Conservation (phyloP, 2,329 filamentous ascomycete genomes). For the Neoascochyta sp. region DNA sequence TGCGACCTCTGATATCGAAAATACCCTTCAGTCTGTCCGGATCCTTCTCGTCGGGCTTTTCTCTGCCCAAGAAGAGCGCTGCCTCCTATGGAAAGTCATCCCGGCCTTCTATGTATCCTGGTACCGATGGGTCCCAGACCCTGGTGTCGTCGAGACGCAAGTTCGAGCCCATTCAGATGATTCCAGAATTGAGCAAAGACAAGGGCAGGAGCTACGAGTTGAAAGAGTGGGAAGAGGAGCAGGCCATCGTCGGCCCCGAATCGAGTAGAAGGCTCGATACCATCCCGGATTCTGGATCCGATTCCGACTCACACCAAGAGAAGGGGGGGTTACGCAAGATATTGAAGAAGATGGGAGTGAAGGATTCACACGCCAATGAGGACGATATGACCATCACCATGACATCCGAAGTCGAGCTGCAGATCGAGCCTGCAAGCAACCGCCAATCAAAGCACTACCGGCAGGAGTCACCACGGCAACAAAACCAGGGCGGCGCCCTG, state of each 20-base stretch:
- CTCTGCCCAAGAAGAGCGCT: slow-evolving; percentile 7
- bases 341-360: slow-evolving; percentile 12
- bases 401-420: slow-evolving; percentile 15
- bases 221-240: slow-evolving; percentile 19
- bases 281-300: too few relatives aligned
- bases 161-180: slow-evolving; percentile 10
- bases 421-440: slow-evolving; percentile 10
- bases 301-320: neutral
- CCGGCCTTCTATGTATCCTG: too few relatives aligned
- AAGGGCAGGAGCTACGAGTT: slow-evolving; percentile 21
- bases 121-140: too few relatives aligned
- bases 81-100: too few relatives aligned
- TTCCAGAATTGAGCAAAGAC: slow-evolving; percentile 12
- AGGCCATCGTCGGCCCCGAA: slow-evolving; percentile 1
- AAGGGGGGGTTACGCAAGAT: slow-evolving; percentile 5
- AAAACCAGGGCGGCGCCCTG: too few relatives aligned
- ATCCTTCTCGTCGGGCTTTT: slow-evolving; percentile 13
- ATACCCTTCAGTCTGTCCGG: slow-evolving; percentile 22
- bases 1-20: slow-evolving; percentile 27
- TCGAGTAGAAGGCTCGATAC: slow-evolving; percentile 8
- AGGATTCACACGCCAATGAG: slow-evolving; percentile 1
- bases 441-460: too few relatives aligned
- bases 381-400: slow-evolving; percentile 20
- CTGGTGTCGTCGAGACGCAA: slow-evolving; percentile 11
- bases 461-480: too few relatives aligned